A percentile compares a stretch with the other conserved stretches of the same genome.
Conservation (phyloP, 1,139 yeast species). For the Yamadazyma diospyri region DNA sequence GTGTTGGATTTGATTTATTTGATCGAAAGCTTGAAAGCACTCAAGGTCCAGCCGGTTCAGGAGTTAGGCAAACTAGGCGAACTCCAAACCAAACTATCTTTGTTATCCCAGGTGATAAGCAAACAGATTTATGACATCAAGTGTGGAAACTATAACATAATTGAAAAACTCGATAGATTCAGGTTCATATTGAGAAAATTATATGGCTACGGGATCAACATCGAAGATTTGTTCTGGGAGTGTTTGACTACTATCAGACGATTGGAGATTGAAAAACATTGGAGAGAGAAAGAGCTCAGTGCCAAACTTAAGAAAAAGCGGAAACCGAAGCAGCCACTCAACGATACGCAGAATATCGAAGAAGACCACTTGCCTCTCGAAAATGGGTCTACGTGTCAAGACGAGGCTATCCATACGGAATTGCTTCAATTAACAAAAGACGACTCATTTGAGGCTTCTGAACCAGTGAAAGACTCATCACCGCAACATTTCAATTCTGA, state of each 20-base stretch:
- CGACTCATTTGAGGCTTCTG: neutral
- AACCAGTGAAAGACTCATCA: neutral
- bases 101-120: conserved; percentile 12
- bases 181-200: conserved; percentile 29
- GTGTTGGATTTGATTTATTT: conserved; percentile 17
- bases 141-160: conserved; percentile 9
- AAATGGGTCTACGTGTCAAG: too few relatives aligned
- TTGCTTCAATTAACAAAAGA: conserved; percentile 1
- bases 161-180: conserved; percentile 22
- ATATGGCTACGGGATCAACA: conserved; percentile 31
- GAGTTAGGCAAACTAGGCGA: conserved; percentile 30
- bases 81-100: conserved; percentile 13
- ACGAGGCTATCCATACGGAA: conserved; percentile 1
- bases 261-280: conserved; percentile 7
- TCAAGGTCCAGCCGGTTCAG: conserved; percentile 37
- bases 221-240: conserved; percentile 23
- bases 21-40: conserved; percentile 26
- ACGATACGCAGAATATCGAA: neutral
- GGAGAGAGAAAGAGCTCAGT: neutral
- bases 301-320: neutral
- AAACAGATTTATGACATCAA: conserved; percentile 16
- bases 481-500: neutral
- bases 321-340: neutral
- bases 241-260: conserved; percentile 19
- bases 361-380: neutral